Conservation (phyloP, 169 alveolate species). For the Plasmodium malariae region DNA sequence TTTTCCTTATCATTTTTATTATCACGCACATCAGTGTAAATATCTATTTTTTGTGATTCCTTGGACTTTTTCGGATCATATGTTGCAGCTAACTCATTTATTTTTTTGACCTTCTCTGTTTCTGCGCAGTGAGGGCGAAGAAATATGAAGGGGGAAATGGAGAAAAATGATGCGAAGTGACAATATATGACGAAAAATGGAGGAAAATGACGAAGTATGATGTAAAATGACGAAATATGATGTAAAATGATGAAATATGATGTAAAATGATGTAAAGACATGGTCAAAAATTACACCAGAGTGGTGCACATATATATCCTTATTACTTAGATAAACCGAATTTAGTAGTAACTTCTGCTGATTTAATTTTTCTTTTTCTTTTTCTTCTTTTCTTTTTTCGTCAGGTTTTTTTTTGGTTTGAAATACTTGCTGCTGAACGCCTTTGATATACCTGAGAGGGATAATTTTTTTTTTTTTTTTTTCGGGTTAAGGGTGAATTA, state of each 20-base stretch:
- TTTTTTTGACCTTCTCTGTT: slow-evolving; percentile 90
- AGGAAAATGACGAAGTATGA: no score
- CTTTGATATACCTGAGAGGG: slow-evolving; percentile 82
- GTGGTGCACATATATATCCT: no score
- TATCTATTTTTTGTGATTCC: slow-evolving; percentile 93
- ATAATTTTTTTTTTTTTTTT: neutral
- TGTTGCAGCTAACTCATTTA: slow-evolving; percentile 80
- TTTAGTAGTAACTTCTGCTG: slow-evolving; percentile 95
- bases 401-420: slow-evolving; percentile 86
- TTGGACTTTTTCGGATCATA: slow-evolving; percentile 89
- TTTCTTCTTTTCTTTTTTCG: slow-evolving; percentile 91
- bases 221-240: no score
- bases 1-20: slow-evolving; percentile 83
- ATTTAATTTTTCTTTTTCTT: slow-evolving; percentile 93
- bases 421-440: slow-evolving; percentile 87
- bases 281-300: no score
- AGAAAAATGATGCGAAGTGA: neutral
- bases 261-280: no score
- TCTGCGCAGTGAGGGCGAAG: slow-evolving; percentile 50
- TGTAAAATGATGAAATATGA: no score
- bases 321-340: slow-evolving; percentile 90
- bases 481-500: neutral
- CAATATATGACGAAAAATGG: no score
- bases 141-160: neutral
- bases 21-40: slow-evolving; percentile 96